Conservation (phyloP, 495 filamentous ascomycete genomes). For the Aspergillus saccharolyticus region DNA sequence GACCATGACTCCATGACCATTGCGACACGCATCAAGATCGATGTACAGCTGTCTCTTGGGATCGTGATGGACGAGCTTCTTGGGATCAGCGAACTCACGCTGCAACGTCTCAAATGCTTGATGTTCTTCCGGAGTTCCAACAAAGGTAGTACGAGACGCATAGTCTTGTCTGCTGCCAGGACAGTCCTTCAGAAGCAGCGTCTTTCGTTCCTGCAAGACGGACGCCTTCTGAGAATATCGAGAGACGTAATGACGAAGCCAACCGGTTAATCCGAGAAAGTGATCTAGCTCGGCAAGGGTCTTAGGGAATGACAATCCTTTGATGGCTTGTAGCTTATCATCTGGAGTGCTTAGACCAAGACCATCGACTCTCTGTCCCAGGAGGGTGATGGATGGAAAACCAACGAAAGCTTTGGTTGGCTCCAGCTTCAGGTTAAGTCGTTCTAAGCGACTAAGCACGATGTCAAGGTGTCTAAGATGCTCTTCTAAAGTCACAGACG, state of each 20-base stretch:
- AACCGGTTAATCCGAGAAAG: background rate
- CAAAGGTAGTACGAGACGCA: too few species aligned
- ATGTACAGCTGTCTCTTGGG: too few species aligned
- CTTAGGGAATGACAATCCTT: background rate
- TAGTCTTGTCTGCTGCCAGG: background rate
- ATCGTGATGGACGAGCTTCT: too few species aligned
- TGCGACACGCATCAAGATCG: too few species aligned
- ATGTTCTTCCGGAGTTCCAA: background rate
- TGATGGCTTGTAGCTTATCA: background rate
- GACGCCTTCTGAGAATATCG: background rate
- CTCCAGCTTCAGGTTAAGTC: background rate
- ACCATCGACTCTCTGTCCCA: background rate
- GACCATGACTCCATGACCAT: too few species aligned
- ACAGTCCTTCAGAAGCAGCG: background rate
- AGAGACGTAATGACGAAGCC: background rate
- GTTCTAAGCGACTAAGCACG: background rate
- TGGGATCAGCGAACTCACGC: too few species aligned
- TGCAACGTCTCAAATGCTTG: background rate
- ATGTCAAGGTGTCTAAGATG: background rate
- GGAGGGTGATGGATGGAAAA: background rate
- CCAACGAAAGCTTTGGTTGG: background rate
- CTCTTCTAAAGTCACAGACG: background rate
- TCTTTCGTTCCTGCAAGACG: background rate
- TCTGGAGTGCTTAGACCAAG: background rate
- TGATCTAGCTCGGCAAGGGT: background rate